Evolutionary conservation across 225 moss, liverwort and hornwort species (phyloP).

Genomic region (Climacium dendroides): DNA sequence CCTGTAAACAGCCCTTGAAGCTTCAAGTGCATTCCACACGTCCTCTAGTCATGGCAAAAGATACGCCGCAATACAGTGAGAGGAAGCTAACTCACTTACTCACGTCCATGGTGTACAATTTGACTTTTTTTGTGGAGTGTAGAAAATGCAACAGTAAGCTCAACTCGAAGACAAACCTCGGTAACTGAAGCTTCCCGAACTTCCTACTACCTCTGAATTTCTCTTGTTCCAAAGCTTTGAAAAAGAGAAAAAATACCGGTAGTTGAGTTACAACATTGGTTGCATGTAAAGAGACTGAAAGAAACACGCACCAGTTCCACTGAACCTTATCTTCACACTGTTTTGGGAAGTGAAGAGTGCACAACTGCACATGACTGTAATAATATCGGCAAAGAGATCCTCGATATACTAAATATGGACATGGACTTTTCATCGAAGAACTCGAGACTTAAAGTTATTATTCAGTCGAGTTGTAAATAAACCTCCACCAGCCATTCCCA

Average conservation of each 20-base stretch:
- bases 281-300: neutral
- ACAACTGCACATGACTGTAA: neutral
- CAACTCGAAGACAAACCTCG: neutral
- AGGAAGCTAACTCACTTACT: neutral
- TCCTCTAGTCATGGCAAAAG: neutral
- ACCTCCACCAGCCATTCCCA: neutral
- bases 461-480: neutral
- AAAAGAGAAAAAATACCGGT: neutral
- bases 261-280: neutral
- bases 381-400: neutral
- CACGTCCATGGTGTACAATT: neutral
- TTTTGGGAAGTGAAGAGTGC: neutral
- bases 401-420: neutral
- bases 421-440: neutral
- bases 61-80: neutral
- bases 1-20: neutral
- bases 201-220: neutral
- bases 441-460: neutral
- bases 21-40: neutral
- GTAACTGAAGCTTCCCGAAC: neutral
- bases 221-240: neutral
- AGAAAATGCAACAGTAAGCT: neutral
- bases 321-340: neutral
- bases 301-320: neutral
- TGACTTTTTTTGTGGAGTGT: neutral